A percentile compares a stretch with the other conserved stretches of the same genome.
Evolutionary conservation across 768 basidiomycete genomes (phyloP).

Genomic region (Paxillus involutus): DNA sequence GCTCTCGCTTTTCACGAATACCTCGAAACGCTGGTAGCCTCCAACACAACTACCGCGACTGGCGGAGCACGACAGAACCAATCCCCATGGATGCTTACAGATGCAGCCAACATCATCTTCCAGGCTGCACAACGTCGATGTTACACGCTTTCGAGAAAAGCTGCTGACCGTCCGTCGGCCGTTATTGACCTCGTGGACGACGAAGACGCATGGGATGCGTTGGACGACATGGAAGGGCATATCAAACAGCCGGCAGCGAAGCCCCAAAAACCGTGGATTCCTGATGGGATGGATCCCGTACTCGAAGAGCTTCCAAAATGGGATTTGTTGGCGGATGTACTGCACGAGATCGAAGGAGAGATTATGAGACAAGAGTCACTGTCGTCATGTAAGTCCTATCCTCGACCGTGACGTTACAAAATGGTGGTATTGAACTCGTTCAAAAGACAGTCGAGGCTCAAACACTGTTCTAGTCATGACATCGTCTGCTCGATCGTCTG

Average conservation of each 20-base stretch:
- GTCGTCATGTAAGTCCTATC: constrained; percentile 16
- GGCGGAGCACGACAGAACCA: constrained; percentile 65
- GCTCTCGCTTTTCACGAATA: constrained; percentile 88
- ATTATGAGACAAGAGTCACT: constrained; percentile 60
- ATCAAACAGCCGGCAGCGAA: constrained; percentile 3
- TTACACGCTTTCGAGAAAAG: constrained; percentile 50
- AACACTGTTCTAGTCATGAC: constrained; percentile 89
- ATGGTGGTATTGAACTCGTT: not conserved
- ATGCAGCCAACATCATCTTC: constrained; percentile 87
- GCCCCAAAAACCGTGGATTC: constrained; percentile 52
- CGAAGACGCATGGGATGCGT: constrained; percentile 73
- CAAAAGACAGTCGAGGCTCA: constrained; percentile 47
- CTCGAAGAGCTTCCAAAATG: constrained; percentile 97
- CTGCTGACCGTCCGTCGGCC: constrained; percentile 19
- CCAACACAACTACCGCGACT: constrained; percentile 47
- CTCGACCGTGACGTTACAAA: not conserved
- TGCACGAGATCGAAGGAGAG: constrained; percentile 90
- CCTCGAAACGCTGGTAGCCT: constrained; percentile 81
- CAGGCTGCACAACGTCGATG: constrained; percentile 78
- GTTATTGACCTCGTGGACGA: constrained; percentile 52
- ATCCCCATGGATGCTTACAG: constrained; percentile 89
- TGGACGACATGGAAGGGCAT: constrained; percentile 52
- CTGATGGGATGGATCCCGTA: constrained; percentile 77
- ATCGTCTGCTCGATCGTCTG: constrained; percentile 72
- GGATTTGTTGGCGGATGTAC: constrained; percentile 77